A percentile compares a stretch with the other conserved stretches of the same genome.
phyloP scores from a whole-genome alignment of 192 early-diverging fungal species.

The Coemansia biformis region DNA sequence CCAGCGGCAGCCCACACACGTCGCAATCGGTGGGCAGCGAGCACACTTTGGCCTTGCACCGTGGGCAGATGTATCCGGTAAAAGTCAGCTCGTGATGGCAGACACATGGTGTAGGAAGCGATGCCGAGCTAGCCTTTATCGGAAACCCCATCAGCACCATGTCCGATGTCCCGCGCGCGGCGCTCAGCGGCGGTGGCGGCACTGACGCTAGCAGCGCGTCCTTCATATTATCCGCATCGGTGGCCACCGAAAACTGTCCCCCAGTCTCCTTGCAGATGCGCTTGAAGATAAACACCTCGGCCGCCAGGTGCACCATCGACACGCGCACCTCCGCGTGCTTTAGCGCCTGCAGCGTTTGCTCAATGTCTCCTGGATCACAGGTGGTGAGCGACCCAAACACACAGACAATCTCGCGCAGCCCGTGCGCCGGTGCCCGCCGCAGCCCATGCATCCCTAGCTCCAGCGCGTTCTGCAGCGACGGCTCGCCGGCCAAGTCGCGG shows the following conservation, averaged over 20 bases:
- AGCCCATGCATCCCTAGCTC: constrained; percentile 75
- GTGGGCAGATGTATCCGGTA: constrained; percentile 79
- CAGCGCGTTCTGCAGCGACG: constrained; percentile 88
- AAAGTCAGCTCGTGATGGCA: constrained; percentile 67
- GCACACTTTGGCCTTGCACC: constrained; percentile 77
- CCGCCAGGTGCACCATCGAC: constrained; percentile 82
- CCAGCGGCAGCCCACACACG: constrained; percentile 80
- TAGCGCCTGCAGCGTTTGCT: constrained; percentile 68
- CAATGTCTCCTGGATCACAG: constrained; percentile 90
- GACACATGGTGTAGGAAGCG: constrained; percentile 61
- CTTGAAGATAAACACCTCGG: constrained; percentile 82
- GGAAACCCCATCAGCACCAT: constrained; percentile 96
- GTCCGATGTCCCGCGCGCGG: constrained; percentile 50
- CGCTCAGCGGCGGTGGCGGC: constrained; percentile 76
- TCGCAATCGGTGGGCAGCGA: constrained; percentile 89
- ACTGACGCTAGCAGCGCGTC: constrained; percentile 81
- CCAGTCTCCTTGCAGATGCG: constrained; percentile 68
- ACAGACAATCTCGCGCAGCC: constrained; percentile 81
- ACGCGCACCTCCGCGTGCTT: constrained; percentile 69
- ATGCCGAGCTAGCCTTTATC: constrained; percentile 12
- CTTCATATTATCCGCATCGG: constrained; percentile 76
- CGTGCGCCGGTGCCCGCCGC: constrained; percentile 81
- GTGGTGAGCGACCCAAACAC: constrained; percentile 85
- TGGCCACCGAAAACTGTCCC: constrained; percentile 76
- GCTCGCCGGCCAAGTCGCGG: constrained; percentile 73